Conservation (phyloP, 1,284 basidiomycete genomes). For the Ceratobasidium sp. region DNA sequence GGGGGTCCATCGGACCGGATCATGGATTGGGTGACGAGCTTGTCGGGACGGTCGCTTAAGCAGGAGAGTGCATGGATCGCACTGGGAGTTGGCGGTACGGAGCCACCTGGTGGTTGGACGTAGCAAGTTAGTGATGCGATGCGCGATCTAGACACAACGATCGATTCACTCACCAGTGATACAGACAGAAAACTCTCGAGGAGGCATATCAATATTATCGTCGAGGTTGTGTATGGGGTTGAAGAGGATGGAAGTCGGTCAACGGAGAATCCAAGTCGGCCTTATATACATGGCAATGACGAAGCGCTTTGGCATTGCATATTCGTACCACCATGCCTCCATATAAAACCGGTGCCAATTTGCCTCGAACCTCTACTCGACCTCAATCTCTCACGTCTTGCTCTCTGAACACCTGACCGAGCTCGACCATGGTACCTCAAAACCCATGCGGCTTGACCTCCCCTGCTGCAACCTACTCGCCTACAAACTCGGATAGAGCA, state of each 20-base stretch:
- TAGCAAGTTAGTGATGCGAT: neutral
- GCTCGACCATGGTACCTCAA: constrained; percentile 21
- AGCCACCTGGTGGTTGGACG: constrained; percentile 62
- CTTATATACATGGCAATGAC: neutral
- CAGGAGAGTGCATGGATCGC: constrained; percentile 67
- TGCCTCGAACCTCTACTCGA: neutral
- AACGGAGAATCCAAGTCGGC: neutral
- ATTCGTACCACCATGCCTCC: neutral
- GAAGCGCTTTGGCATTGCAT: neutral
- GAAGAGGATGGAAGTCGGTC: neutral
- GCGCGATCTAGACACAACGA: neutral
- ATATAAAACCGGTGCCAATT: constrained; percentile 6
- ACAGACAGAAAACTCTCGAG: constrained; percentile 48
- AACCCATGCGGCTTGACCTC: constrained; percentile 7
- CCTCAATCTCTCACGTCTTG: neutral
- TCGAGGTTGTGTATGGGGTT: neutral
- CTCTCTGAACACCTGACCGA: neutral
- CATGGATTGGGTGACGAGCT: constrained; percentile 62
- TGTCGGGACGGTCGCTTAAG: constrained; percentile 53
- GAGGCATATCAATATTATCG: constrained; percentile 7
- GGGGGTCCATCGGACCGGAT: constrained; percentile 63
- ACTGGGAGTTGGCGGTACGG: constrained; percentile 71
- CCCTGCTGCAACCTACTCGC: constrained; percentile 25
- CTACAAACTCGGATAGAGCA: constrained; percentile 11
- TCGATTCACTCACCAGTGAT: constrained; percentile 12